A percentile compares a stretch with the other conserved stretches of the same genome.
Conservation (phyloP, 1,139 yeast genomes). For the Sugiyamaella paludigena region DNA sequence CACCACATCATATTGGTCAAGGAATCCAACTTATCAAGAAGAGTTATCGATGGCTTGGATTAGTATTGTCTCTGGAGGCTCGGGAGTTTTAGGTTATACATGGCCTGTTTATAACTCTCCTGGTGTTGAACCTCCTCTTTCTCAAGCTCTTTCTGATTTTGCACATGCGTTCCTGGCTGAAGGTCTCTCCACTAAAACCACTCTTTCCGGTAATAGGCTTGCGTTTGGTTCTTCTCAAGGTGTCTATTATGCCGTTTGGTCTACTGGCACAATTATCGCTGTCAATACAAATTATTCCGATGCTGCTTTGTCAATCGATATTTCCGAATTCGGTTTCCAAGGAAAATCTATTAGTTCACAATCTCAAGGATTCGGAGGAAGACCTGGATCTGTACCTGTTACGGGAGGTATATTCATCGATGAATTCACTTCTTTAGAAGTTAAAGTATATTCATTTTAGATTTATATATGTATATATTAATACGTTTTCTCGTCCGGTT, state of each 20-base stretch:
- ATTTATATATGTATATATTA: too few relatives aligned
- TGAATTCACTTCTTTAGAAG: slow-evolving; percentile 4
- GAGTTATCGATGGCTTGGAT: slow-evolving; percentile 20
- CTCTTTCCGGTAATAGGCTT: slow-evolving; percentile 15
- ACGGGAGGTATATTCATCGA: slow-evolving; percentile 8
- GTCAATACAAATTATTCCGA: slow-evolving; percentile 14
- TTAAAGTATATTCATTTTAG: slow-evolving; percentile 10
- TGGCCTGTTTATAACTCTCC: slow-evolving; percentile 18
- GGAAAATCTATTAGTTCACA: too few relatives aligned
- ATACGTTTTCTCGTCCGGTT: too few relatives aligned
- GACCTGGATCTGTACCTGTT: not conserved
- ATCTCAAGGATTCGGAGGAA: too few relatives aligned
- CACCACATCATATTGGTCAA: slow-evolving; percentile 16
- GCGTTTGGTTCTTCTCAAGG: slow-evolving; percentile 11
- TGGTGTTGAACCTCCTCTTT: slow-evolving; percentile 13
- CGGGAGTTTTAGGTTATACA: slow-evolving; percentile 19
- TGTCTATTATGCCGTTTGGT: slow-evolving; percentile 18
- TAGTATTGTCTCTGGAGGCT: slow-evolving; percentile 18
- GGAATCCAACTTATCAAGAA: slow-evolving; percentile 20
- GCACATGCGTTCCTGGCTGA: slow-evolving; percentile 8
- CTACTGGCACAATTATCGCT: slow-evolving; percentile 13
- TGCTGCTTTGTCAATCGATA: slow-evolving; percentile 1
- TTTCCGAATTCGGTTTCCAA: not conserved
- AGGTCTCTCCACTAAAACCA: slow-evolving; percentile 11
- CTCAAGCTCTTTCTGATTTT: slow-evolving; percentile 17